A percentile compares a stretch with the other conserved stretches of the same genome.
Conservation (phyloP, 805 yeast genomes). For the Lipomyces kockii region DNA sequence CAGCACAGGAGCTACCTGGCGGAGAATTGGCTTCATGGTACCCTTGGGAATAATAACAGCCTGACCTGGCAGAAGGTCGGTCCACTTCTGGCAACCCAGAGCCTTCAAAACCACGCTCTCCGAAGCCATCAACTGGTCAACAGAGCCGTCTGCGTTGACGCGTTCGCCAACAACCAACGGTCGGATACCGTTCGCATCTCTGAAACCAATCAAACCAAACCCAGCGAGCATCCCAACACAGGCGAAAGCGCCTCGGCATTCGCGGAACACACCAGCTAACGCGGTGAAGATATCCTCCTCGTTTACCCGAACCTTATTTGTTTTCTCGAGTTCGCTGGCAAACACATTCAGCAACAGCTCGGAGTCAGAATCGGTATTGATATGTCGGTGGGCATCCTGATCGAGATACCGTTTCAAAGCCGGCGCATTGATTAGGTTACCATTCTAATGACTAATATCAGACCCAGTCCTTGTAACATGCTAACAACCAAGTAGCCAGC, state of each 20-base stretch:
- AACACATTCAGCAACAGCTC: constrained; percentile 87
- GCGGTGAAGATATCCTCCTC: constrained; percentile 88
- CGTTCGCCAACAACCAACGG: constrained; percentile 90
- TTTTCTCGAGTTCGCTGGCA: constrained; percentile 88
- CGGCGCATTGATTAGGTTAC: constrained; percentile 87
- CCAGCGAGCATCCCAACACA: constrained; percentile 92
- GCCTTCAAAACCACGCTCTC: constrained; percentile 95
- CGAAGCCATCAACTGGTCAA: constrained; percentile 92
- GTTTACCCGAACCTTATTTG: constrained; percentile 91
- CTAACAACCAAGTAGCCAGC: background rate
- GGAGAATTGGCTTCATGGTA: constrained; percentile 72
- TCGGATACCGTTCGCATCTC: constrained; percentile 97
- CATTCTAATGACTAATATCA: constrained; percentile 50
- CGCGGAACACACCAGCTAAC: constrained; percentile 71
- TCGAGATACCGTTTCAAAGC: constrained; percentile 81
- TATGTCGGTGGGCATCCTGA: constrained; percentile 93
- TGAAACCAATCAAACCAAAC: constrained; percentile 90
- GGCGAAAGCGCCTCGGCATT: constrained; percentile 96
- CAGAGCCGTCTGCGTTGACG: constrained; percentile 63
- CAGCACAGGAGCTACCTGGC: constrained; percentile 79
- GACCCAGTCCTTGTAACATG: background rate
- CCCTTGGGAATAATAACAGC: constrained; percentile 91
- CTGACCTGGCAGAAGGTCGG: constrained; percentile 92
- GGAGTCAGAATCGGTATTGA: constrained; percentile 95
- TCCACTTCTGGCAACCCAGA: constrained; percentile 76